Base-by-base conservation (phyloP, 129 eudicot genomes). In the Lactuca sativa region DNA sequence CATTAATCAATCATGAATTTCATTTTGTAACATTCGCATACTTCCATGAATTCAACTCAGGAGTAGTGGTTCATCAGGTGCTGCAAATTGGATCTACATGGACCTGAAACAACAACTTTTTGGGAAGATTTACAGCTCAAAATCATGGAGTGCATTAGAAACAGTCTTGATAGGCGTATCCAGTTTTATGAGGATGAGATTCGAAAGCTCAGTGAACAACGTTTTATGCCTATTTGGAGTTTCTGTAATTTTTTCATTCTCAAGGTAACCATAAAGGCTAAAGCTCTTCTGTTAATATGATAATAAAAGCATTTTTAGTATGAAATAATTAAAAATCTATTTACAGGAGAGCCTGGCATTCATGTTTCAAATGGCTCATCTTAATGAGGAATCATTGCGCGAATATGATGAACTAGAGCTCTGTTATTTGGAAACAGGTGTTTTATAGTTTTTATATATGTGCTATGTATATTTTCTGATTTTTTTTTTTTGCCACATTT, bases 171-270 rank as follows among this genome's bases (percentile, higher is more conserved):
- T 68, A 85, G 79, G 58, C 93, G 98, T 36, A 78, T 85, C 51
- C 98, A 93, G 67, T 93, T 93, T 69, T 93, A 93, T 38, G 98
- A 93, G 80, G 98, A 93, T 2, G 98, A 93, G 83, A 79, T 93
- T 49, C 97, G 87, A 57, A 89, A 89, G 86, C 92, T 93, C 77
- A 89, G 90, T 59, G 98, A 93, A 73, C 98, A 86, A 66, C 86
- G 98, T 4, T 76, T 93, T 57, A 86, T 82, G 97, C 98, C 97
- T 61, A 71, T 83, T 60, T 93, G 98, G 98, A 93, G 87, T 77
- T 93, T 89, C 70, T 87, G 98, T 44, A 86, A 85, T 72, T 83
- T 86, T 77, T 93, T 93, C 84, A 89, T 93, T 67, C 78, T 93
- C 72, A 93, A 87, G 96, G 97, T 85, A 76, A 32, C 40, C 56